Base-by-base conservation (phyloP, 2,329 filamentous ascomycete genomes). In the Trichophyton equinum region DNA sequence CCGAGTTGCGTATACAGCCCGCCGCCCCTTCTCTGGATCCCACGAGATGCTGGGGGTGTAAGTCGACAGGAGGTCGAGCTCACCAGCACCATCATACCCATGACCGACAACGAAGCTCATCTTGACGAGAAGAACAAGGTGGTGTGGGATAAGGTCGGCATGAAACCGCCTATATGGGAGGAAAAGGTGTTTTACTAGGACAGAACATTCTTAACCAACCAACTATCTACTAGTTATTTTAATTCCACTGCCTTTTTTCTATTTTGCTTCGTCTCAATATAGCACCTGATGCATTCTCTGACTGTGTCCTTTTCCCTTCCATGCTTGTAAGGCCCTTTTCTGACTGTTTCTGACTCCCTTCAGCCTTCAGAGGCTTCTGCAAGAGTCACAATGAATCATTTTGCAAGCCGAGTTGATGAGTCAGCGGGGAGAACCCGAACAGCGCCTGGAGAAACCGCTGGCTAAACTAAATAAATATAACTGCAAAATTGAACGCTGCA, bases 21-120 rank as follows among this genome's bases (percentile, higher is more conserved):
- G 58, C 75, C 81, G 2, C 88, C 88, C 0, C 77, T 87, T 40
- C 76, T 95, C 2, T 95, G 91, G 91, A 88, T 96, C 60, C 89
- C 91, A 0, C 79, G 82, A 62, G 91, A 96, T 68, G 75, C 80
- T 1, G 82, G 85, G 25, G 88, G 89, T 2, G 82, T 95, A 42
- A 89, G 85, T 60, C 80, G 79, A 65, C 85, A 91, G 68, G 89
- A 95, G 73, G 78, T 94, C 38, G 77, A 79, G n/a, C 85, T 91
- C 64, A 89, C 87, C 0, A 78, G 79, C 66, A 80, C 81, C 64
- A 78, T 85, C n/a, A 87, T 90, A 44, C 82, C 83, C 0, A 92
- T 92, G 59, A 92, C 88, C 0, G 89, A 96, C 69, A 85, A 89
- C 64, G 85, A 84, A 2, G 88, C 86, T 51, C 80, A 79, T 60